Conservation (phyloP, 768 basidiomycete genomes). For the Termitomyces sp. region DNA sequence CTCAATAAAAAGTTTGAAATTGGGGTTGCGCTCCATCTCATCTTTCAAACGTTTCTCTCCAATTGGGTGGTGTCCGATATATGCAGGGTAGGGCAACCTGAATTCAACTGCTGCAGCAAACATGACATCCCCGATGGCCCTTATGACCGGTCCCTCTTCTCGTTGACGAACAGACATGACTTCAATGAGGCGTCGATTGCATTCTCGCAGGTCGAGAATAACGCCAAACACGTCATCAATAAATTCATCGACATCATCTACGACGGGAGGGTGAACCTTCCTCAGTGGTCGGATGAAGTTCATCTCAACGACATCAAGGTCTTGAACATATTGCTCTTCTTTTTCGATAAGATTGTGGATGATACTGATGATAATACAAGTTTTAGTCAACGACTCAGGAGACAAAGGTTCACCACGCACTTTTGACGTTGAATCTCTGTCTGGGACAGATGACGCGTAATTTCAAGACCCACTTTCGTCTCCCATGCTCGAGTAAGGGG, state of each 20-base stretch:
- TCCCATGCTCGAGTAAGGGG: conserved; percentile 38
- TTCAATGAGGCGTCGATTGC: conserved; percentile 80
- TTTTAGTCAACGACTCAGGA: not conserved
- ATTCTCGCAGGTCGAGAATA: conserved; percentile 81
- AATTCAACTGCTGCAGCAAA: conserved; percentile 86
- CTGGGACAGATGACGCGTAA: conserved; percentile 52
- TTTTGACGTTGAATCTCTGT: conserved; percentile 84
- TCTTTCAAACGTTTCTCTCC: conserved; percentile 88
- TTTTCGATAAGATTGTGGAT: conserved; percentile 87
- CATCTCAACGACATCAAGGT: conserved; percentile 79
- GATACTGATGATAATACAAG: conserved; percentile 35
- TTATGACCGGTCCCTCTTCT: conserved; percentile 81
- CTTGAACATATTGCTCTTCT: conserved; percentile 87
- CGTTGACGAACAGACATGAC: conserved; percentile 82
- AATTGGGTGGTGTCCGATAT: conserved; percentile 78
- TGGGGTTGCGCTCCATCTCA: conserved; percentile 76
- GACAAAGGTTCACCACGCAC: conserved; percentile 24
- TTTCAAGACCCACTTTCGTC: conserved; percentile 37
- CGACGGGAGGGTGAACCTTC: conserved; percentile 37
- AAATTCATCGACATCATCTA: conserved; percentile 70
- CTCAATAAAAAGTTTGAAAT: conserved; percentile 84
- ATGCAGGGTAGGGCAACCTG: conserved; percentile 79
- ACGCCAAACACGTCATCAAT: conserved; percentile 91
- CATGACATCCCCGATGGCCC: conserved; percentile 86
- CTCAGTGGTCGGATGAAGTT: conserved; percentile 54